A percentile compares a stretch with the other conserved stretches of the same genome.
These are phyloP conservation scores for Suillus occidentalis DNA, from an alignment of 768 basidiomycete species.

Conservation along the genomic window DNA sequence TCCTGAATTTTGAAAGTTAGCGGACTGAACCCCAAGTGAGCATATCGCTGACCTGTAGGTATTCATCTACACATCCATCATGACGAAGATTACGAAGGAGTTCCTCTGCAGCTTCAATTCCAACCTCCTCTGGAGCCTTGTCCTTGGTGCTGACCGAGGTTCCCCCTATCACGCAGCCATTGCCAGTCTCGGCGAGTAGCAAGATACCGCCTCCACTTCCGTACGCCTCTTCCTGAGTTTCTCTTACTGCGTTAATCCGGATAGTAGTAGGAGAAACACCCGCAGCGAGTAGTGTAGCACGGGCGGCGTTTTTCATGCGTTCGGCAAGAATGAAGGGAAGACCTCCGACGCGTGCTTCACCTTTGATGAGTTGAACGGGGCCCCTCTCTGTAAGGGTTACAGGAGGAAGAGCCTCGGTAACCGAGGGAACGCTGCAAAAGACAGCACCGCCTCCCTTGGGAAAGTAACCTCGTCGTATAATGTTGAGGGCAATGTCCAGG, in stretches of 20 bases:
- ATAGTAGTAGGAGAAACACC: constrained; percentile 33
- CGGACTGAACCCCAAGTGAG: background rate
- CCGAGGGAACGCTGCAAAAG: constrained; percentile 34
- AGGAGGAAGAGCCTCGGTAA: constrained; percentile 41
- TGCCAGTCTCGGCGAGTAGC: constrained; percentile 71
- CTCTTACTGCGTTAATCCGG: constrained; percentile 45
- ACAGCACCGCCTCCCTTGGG: constrained; percentile 75
- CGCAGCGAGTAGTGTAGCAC: constrained; percentile 37
- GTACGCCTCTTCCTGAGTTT: constrained; percentile 43
- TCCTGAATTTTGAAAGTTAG: constrained; percentile 42
- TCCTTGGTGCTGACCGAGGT: constrained; percentile 62
- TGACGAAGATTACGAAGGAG: constrained; percentile 55
- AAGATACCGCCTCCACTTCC: constrained; percentile 73
- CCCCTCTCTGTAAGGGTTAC: constrained; percentile 61
- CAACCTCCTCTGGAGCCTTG: constrained; percentile 46
- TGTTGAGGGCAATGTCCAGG: constrained; percentile 40
- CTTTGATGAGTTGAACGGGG: constrained; percentile 47
- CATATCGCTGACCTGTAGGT: constrained; percentile 46
- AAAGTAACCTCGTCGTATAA: constrained; percentile 65
- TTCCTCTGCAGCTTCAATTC: constrained; percentile 60
- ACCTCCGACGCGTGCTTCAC: constrained; percentile 65
- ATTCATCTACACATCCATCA: constrained; percentile 74
- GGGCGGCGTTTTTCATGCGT: constrained; percentile 58
- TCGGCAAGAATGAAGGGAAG: constrained; percentile 57
- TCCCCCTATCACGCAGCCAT: constrained; percentile 67